A percentile compares a stretch with the other conserved stretches of the same genome.
Conservation (phyloP, 169 alveolate genomes). For the Theileria annulata region DNA sequence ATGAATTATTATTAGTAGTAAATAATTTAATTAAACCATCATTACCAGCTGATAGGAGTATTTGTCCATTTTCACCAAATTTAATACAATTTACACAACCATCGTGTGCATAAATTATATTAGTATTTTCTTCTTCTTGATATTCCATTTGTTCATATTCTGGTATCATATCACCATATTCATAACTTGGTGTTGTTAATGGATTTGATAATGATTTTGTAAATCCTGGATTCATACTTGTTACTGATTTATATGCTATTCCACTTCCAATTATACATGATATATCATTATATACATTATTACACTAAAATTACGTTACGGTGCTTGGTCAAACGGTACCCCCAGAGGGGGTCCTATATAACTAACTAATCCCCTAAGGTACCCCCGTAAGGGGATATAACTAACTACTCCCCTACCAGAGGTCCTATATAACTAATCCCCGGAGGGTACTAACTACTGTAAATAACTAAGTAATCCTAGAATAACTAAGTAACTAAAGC, state of each 20-base stretch:
- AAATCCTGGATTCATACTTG: slow-evolving; percentile 13
- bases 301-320: slow-evolving; percentile 14
- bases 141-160: too few species aligned
- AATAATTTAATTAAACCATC: slow-evolving; percentile 47
- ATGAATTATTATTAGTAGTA: neutral
- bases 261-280: slow-evolving; percentile 56
- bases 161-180: too few species aligned
- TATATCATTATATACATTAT: slow-evolving; percentile 55
- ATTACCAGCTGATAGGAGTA: slow-evolving; percentile 59
- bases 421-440: too few species aligned
- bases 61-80: slow-evolving; percentile 62
- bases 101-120: slow-evolving; percentile 49
- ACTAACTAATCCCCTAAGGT: too few species aligned
- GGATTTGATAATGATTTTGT: neutral
- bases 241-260: slow-evolving; percentile 43
- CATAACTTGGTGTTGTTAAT: too few species aligned
- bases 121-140: neutral
- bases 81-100: slow-evolving; percentile 48
- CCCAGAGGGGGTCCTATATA: too few species aligned
- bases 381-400: too few species aligned
- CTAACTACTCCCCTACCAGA: too few species aligned
- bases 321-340: too few species aligned
- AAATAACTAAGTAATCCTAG: too few species aligned
- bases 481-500: too few species aligned
- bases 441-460: too few species aligned